Evolutionary conservation across 306 rosid genomes (phyloP), one percentile per base, ranked within the genome.

Genomic region (Pterocarpus macrocarpus): DNA sequence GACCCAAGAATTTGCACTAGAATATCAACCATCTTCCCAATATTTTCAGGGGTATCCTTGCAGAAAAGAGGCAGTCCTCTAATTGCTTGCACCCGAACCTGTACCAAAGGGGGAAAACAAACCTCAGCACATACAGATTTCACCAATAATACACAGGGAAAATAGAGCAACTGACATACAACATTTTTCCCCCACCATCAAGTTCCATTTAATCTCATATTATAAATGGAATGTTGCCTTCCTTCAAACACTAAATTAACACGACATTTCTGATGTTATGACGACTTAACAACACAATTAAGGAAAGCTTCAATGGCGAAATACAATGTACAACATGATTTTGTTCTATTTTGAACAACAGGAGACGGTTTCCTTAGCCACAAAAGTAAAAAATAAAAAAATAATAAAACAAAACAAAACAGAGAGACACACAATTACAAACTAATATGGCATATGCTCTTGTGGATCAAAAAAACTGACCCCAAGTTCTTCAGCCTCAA

Each of bases 61-160:
- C 98, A 95, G 92, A 95, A 95, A 90, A 95, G 93, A 71, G 99
- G 99, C 71, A 95, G 87, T 32, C 99, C 99, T 81, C 99, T 90
- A 74, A 95, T 91, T 39, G 99, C 99, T 84, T 95, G 99, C 71
- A 95, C 99, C 73, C 99, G 98, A 73, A 95, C 97, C 99, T 95
- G 73, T 58, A 74, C 16, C 28, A 36, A 8, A 30, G 8, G 63
- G 73, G 28, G 17, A 63, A 69, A 35, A 44, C 30, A 69, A 63
- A 41, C 41, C 47, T 74, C 55, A 69, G 44, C 69, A 45, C 4
- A 64, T n/a, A 68, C 59, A 68, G 33, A 78, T 22, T 15, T 53
- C 65, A 47, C 63, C 0, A 43, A 41, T 13, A 61, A 45, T 56
- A 76, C 32, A 77, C 17, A 62, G 8, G 56, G 13, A 44, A 78